Evolutionary conservation across 345 rosid species (phyloP).

Genomic region (Noccaea bulbosa): DNA sequence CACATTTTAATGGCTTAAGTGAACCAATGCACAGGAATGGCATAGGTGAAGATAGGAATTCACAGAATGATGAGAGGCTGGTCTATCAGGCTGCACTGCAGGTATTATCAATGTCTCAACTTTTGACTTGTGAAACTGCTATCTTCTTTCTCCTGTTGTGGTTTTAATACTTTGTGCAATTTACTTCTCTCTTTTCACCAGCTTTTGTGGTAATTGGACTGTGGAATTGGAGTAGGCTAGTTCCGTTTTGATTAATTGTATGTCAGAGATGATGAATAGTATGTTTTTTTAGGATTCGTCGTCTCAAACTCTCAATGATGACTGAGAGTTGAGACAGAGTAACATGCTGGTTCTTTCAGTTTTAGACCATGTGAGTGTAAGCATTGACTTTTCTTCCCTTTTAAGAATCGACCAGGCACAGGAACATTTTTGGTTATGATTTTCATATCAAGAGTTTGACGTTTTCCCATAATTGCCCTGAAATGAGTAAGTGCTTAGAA

Average conservation of each 20-base stretch:
- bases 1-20: slow-evolving; percentile 55
- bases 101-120: slow-evolving; percentile 51
- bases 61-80: slow-evolving; percentile 71
- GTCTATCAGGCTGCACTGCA: slow-evolving; percentile 90
- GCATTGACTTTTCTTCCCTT: slow-evolving; percentile 6
- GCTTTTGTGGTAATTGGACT: slow-evolving; percentile 1
- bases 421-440: background rate
- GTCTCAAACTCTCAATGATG: background rate
- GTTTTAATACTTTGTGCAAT: slow-evolving; percentile 1
- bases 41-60: slow-evolving; percentile 57
- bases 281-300: background rate
- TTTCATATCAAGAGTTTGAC: background rate
- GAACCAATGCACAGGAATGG: slow-evolving; percentile 54
- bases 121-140: background rate
- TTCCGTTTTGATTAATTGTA: background rate
- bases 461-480: background rate
- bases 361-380: slow-evolving; percentile 20
- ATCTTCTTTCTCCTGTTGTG: background rate
- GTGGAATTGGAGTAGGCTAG: slow-evolving; percentile 10
- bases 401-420: background rate
- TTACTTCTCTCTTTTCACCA: background rate
- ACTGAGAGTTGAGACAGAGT: slow-evolving; percentile 9
- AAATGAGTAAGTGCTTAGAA: slow-evolving; percentile 22
- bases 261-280: slow-evolving; percentile 10
- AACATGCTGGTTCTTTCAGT: slow-evolving; percentile 10